A percentile compares a stretch with the other conserved stretches of the same genome.
These are phyloP conservation scores for Anthracocystis setariae DNA, from an alignment of 1,284 basidiomycete genomes.

Conservation along the genomic window DNA sequence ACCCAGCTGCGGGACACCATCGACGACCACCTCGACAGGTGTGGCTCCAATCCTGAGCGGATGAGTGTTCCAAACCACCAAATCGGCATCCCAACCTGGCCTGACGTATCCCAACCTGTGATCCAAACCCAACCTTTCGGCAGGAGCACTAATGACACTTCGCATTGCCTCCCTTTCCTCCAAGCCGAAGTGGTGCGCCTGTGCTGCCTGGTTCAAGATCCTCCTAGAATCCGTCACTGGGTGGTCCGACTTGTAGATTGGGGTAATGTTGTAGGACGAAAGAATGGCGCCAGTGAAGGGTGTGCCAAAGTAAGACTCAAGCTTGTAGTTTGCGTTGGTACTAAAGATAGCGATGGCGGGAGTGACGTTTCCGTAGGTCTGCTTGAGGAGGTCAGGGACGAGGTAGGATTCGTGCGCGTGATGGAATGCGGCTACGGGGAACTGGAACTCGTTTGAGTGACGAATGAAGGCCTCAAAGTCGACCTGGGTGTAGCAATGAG, in stretches of 20 bases:
- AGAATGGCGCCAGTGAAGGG: slow-evolving; percentile 85
- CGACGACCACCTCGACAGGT: slow-evolving; percentile 74
- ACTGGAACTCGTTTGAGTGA: slow-evolving; percentile 84
- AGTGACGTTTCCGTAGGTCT: slow-evolving; percentile 72
- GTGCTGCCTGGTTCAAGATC: slow-evolving; percentile 84
- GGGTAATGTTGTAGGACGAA: slow-evolving; percentile 75
- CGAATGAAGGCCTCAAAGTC: slow-evolving; percentile 76
- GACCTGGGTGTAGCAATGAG: slow-evolving; percentile 71
- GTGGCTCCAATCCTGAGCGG: slow-evolving; percentile 75
- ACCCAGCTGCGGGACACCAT: slow-evolving; percentile 71
- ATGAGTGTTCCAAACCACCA: slow-evolving; percentile 90
- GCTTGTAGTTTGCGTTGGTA: slow-evolving; percentile 79
- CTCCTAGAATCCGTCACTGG: slow-evolving; percentile 80
- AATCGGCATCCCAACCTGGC: slow-evolving; percentile 74
- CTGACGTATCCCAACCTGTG: slow-evolving; percentile 83
- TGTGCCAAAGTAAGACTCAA: slow-evolving; percentile 83
- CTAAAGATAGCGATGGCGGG: slow-evolving; percentile 82
- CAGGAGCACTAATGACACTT: slow-evolving; percentile 81
- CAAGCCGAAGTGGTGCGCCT: slow-evolving; percentile 79
- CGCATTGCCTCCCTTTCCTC: slow-evolving; percentile 74
- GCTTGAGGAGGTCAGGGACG: slow-evolving; percentile 80
- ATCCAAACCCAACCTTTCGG: slow-evolving; percentile 78
- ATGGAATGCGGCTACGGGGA: slow-evolving; percentile 75
- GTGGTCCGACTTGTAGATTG: slow-evolving; percentile 78
- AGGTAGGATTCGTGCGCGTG: slow-evolving; percentile 88